Base-by-base conservation (phyloP, 2,329 filamentous ascomycete species). In the Epicoccum sorghinum region DNA sequence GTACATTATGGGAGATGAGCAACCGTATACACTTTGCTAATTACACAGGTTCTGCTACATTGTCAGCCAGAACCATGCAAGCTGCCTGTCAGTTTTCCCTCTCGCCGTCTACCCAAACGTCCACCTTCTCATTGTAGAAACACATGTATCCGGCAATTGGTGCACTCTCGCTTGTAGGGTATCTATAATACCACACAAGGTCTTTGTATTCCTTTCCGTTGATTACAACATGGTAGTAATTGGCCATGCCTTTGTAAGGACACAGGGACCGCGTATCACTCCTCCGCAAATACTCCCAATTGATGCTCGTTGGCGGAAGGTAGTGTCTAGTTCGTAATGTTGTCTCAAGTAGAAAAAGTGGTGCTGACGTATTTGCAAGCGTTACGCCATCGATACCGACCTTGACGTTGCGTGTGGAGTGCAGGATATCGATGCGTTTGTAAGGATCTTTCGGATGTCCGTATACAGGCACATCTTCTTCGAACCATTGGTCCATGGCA, bases 41-140 rank as follows among this genome's bases (percentile, higher is more conserved):
- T 18, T 18, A 18, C 18, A 18, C 32, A 12, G 9, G 13, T 12
- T 33, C 13, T 18, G 32, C 32, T 33, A 12, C 13, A n/a, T 33
- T 33, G 32, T 33, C 9, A 3, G 32, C 13, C 10, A 33, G 32
- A n/a, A 33, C 10, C 13, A 29, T 13, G 2, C 7, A n/a, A 33
- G 32, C 32, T 33, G 4, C 13, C 10, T 13, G 59, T 24, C 37
- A 40, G 49, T 69, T 43, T 55, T 76, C 69, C 48, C 75, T 74
- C n/a, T 74, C 65, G 1, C 85, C 85, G 56, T 85, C 83, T 5
- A 88, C 59, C 51, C 78, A 75, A n/a, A 89, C 79, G 55, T 88
- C 83, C 1, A 89, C 84, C 71, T 85, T 86, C 68, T 89, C 87
- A 58, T 89, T 87, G 59, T 88, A 89, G 55, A 89, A 89, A 64